Conservation (phyloP, 805 yeast species). For the Wickerhamiella allomyrinae region DNA sequence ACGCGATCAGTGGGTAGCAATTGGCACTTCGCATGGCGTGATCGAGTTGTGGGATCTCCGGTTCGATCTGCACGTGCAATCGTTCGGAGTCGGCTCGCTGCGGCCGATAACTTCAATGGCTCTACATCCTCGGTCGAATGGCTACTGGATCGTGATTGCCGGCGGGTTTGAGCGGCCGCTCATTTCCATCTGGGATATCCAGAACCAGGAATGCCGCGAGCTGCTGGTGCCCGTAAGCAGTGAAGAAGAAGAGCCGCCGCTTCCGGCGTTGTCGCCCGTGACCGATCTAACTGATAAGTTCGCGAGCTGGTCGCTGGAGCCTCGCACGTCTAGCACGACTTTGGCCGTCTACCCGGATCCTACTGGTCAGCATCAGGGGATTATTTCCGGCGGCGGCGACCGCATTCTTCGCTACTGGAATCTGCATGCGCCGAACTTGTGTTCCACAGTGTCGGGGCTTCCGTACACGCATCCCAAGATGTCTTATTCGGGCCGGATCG, state of each 20-base stretch:
- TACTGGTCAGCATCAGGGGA: slow-evolving; percentile 9
- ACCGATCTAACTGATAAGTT: slow-evolving; percentile 11
- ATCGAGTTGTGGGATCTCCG: slow-evolving; percentile 73
- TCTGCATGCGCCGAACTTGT: slow-evolving; percentile 21
- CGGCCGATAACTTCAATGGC: slow-evolving; percentile 37
- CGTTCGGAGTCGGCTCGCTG: slow-evolving; percentile 44
- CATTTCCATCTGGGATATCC: slow-evolving; percentile 63
- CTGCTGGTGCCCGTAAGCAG: slow-evolving; percentile 17
- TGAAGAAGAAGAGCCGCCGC: slow-evolving; percentile 10
- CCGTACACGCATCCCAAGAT: slow-evolving; percentile 22
- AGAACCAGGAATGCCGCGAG: slow-evolving; percentile 42
- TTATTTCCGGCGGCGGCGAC: slow-evolving; percentile 24
- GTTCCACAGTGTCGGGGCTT: slow-evolving; percentile 24
- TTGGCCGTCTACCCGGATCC: slow-evolving; percentile 7
- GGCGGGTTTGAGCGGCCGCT: slow-evolving; percentile 55
- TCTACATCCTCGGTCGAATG: slow-evolving; percentile 32
- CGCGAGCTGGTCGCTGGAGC: slow-evolving; percentile 15
- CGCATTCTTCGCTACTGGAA: slow-evolving; percentile 26
- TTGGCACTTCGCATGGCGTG: slow-evolving; percentile 66
- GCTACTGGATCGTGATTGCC: slow-evolving; percentile 37
- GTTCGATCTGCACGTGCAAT: slow-evolving; percentile 43
- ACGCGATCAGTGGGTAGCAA: slow-evolving; percentile 44
- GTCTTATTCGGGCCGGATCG: slow-evolving; percentile 16
- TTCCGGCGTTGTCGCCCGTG: slow-evolving; percentile 18
- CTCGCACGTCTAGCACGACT: slow-evolving; percentile 4